Evolutionary conservation across 192 early-diverging fungal species (phyloP), one percentile per base, ranked within the genome.

Genomic region (Coemansia sp.): DNA sequence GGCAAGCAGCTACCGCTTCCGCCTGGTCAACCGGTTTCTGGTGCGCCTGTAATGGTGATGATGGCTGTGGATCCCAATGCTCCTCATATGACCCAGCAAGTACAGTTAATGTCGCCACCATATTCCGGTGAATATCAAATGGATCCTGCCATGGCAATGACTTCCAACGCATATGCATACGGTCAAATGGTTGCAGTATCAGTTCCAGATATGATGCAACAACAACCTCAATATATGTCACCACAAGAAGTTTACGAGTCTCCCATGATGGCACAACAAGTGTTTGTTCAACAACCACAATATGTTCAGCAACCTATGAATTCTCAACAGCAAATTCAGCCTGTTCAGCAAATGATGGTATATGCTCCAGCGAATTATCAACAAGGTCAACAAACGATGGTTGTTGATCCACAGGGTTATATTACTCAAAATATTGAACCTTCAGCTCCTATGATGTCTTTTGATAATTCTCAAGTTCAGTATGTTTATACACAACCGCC

Each of bases 401-500:
- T 45, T 38, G 24, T 45, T 25, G 34, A 44, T 44, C 55, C 39
- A n/a, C 59, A 47, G 19, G n/a, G n/a, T n/a, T n/a, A n/a, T n/a
- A n/a, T n/a, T n/a, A n/a, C n/a, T n/a, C n/a, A n/a, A n/a, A n/a
- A n/a, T 24, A 5, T 53, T 9, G 60, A 62, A 32, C 60, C 60
- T 11, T 54, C 60, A 10, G 60, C 56, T 30, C 60, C 56, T 26
- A 58, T 50, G 50, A 44, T 46, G 15, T 22, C 1, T 13, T 55
- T 37, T 39, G 36, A 36, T 22, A 35, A 49, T 36, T 37, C 64
- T 3, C 55, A 60, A 33, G 10, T 10, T 14, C 64, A 66, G 46
- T 55, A 55, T 25, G 14, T 55, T 13, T 13, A 29, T 9, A 20
- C 41, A 7, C 51, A 53, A 44, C 42, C 42, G 14, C 42, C 23